Conservation (phyloP, 345 rosid species). For the Pelargonium nanum region DNA sequence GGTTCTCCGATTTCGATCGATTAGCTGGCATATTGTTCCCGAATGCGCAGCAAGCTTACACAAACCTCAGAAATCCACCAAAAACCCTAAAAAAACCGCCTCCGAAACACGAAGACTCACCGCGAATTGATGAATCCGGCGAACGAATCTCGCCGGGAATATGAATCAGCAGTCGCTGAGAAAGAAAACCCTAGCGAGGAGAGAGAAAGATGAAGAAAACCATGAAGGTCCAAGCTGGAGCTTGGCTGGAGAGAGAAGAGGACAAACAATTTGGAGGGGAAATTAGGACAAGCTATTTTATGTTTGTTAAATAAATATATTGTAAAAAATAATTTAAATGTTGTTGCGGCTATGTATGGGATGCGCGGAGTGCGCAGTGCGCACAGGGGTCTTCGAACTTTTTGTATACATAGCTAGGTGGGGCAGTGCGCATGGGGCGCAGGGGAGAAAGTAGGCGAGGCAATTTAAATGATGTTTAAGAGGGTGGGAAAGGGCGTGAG, state of each 20-base stretch:
- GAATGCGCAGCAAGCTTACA: not conserved
- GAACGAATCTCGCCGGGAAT: not conserved
- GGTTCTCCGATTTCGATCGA: conserved; percentile 64
- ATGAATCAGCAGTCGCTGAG: not conserved
- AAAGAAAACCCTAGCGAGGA: conserved; percentile 6
- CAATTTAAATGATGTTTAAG: not conserved
- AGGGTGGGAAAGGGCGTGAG: not conserved
- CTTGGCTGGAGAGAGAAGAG: not conserved
- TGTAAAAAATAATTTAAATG: not conserved
- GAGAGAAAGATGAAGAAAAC: not conserved
- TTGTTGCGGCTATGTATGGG: not conserved
- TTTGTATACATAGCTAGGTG: too few relatives aligned
- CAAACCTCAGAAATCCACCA: too few relatives aligned
- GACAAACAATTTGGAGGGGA: not conserved
- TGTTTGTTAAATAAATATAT: not conserved
- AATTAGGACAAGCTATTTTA: not conserved
- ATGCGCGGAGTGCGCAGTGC: conserved; percentile 2
- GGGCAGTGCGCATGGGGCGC: not conserved
- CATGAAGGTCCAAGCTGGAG: conserved; percentile 7
- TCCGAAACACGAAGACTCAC: not conserved
- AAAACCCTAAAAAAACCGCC: conserved; percentile 10
- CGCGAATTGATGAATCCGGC: not conserved
- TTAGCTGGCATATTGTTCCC: conserved; percentile 47
- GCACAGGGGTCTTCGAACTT: not conserved
- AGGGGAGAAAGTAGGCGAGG: not conserved